Conservation (phyloP, 2,329 filamentous ascomycete genomes). For the Aspergillus glaucus region DNA sequence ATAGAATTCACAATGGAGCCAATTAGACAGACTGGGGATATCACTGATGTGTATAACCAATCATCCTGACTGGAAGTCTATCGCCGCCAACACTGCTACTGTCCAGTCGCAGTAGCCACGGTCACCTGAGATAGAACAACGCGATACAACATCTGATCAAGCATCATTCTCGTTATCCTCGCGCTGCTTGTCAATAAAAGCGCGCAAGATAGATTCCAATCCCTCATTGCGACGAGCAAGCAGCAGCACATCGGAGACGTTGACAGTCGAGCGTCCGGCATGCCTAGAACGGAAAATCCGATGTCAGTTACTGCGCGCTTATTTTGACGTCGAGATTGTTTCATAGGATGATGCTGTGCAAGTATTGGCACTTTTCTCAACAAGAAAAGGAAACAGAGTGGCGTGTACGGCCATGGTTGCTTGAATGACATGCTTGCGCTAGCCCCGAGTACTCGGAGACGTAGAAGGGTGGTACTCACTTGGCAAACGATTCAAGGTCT, state of each 20-base stretch:
- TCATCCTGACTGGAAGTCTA: too few relatives aligned
- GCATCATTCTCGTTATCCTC: constrained; percentile 10
- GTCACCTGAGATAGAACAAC: too few relatives aligned
- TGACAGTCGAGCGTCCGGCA: constrained; percentile 72
- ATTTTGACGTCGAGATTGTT: not conserved
- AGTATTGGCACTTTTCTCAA: not conserved
- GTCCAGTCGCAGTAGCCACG: too few relatives aligned
- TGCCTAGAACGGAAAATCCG: constrained; percentile 50
- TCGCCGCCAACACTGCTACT: too few relatives aligned
- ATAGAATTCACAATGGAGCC: too few relatives aligned
- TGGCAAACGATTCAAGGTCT: constrained; percentile 61
- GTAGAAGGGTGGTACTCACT: constrained; percentile 27
- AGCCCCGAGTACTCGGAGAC: not conserved
- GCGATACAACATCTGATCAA: too few relatives aligned
- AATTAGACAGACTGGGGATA: too few relatives aligned
- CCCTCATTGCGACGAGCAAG: constrained; percentile 83
- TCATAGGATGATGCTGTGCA: not conserved
- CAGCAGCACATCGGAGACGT: constrained; percentile 79
- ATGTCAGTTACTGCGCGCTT: constrained; percentile 1
- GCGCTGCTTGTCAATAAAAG: constrained; percentile 29
- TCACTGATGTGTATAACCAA: too few relatives aligned
- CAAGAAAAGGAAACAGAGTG: not conserved
- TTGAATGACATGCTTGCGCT: too few relatives aligned
- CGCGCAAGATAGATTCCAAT: constrained; percentile 63
- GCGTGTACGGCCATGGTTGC: too few relatives aligned